Conservation (phyloP, 1,284 basidiomycete species). For the Apiotrichum brassicae region DNA sequence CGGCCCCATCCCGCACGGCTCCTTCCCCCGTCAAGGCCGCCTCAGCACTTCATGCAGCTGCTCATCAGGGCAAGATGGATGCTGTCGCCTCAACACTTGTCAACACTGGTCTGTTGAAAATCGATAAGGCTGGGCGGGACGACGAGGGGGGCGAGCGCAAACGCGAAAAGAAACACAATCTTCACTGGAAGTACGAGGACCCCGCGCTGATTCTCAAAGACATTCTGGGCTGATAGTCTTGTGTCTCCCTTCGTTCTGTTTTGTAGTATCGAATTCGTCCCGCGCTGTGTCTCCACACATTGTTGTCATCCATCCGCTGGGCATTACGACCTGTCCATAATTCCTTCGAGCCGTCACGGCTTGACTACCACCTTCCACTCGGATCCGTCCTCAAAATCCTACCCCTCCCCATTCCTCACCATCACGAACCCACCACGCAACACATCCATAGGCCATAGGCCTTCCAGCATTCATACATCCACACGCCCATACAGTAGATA, state of each 20-base stretch:
- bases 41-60: conserved; percentile 28
- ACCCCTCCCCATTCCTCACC: not conserved
- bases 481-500: not conserved
- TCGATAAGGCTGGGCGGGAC: conserved; percentile 36
- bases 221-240: conserved; percentile 30
- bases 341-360: too few relatives aligned
- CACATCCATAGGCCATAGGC: not conserved
- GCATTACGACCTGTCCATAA: too few relatives aligned
- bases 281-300: not conserved
- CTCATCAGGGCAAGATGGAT: conserved; percentile 26
- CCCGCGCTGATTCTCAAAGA: conserved; percentile 44
- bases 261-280: not conserved
- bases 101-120: conserved; percentile 31
- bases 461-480: not conserved
- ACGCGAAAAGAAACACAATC: conserved; percentile 38
- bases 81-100: conserved; percentile 21
- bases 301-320: too few relatives aligned
- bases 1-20: not conserved
- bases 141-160: conserved; percentile 31
- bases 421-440: not conserved
- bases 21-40: conserved; percentile 25
- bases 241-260: not conserved
- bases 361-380: too few relatives aligned
- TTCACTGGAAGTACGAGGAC: conserved; percentile 48
- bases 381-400: too few relatives aligned